phyloP scores from a whole-genome alignment of 805 yeast species.

The Vanderwaltozyma yarrowii region DNA sequence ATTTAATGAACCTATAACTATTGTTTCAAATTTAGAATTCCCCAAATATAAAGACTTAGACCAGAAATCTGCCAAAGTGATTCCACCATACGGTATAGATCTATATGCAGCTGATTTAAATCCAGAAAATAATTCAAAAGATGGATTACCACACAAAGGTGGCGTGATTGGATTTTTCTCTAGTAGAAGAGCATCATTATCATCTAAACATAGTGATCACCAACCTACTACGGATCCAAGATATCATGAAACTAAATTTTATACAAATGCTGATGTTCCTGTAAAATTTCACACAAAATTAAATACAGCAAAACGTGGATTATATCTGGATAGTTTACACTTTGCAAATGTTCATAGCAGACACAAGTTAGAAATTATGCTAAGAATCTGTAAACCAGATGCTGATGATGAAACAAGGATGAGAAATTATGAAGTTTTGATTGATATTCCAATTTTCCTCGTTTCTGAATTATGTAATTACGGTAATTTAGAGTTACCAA shows the following conservation, averaged over 20 bases:
- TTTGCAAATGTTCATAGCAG: constrained; percentile 51
- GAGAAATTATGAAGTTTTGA: constrained; percentile 72
- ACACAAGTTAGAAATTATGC: constrained; percentile 61
- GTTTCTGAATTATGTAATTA: constrained; percentile 35
- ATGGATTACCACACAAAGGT: not conserved
- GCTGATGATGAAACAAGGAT: constrained; percentile 34
- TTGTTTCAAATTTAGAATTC: constrained; percentile 20
- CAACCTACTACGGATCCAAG: constrained; percentile 4
- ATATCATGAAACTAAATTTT: constrained; percentile 11
- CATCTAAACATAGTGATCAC: not conserved
- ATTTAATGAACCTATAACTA: constrained; percentile 18
- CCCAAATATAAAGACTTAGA: constrained; percentile 21
- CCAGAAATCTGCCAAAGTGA: constrained; percentile 12
- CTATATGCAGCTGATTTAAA: constrained; percentile 10
- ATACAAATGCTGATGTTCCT: constrained; percentile 12
- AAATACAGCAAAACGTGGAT: constrained; percentile 25
- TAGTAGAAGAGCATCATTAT: constrained; percentile 1
- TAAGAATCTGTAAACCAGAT: constrained; percentile 57
- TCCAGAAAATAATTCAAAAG: constrained; percentile 2
- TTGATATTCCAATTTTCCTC: constrained; percentile 61
- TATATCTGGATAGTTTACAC: constrained; percentile 53
- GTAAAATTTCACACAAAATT: constrained; percentile 16
- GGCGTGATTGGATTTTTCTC: constrained; percentile 1
- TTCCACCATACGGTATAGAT: constrained; percentile 29
- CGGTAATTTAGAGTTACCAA: constrained; percentile 32